Percentiles rank a stretch among this genome's conserved stretches.
phyloP scores from a whole-genome alignment of 345 rosid genomes.

The Citrus hindsii region DNA sequence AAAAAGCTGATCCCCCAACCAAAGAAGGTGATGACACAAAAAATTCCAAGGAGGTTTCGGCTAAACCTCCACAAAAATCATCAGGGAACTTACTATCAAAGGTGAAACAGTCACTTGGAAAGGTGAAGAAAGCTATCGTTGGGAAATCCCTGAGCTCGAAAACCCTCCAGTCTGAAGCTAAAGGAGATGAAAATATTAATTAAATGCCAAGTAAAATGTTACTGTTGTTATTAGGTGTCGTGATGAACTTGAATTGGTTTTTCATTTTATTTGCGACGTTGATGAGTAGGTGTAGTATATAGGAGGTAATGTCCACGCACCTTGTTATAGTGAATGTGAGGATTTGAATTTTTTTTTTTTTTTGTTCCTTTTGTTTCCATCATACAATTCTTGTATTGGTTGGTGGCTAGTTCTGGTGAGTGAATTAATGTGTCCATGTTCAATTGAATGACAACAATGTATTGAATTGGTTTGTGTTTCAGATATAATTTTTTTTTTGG shows the following conservation, averaged over 20 bases:
- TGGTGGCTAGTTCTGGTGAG: slow-evolving; percentile 19
- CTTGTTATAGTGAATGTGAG: slow-evolving; percentile 6
- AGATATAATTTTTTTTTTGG: neutral
- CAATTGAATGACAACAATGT: slow-evolving; percentile 13
- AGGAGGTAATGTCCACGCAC: slow-evolving; percentile 13
- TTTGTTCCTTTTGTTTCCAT: neutral
- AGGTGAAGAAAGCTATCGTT: slow-evolving; percentile 73
- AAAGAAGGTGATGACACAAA: slow-evolving; percentile 26
- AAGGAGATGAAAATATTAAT: slow-evolving; percentile 48
- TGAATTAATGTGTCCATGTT: slow-evolving; percentile 6
- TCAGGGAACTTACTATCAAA: slow-evolving; percentile 65
- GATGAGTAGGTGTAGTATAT: slow-evolving; percentile 14
- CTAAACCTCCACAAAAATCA: slow-evolving; percentile 45
- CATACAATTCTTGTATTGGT: slow-evolving; percentile 14
- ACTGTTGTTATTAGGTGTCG: neutral
- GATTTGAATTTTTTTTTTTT: slow-evolving; percentile 2
- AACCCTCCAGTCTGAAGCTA: slow-evolving; percentile 38
- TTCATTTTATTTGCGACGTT: slow-evolving; percentile 1
- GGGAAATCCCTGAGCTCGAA: slow-evolving; percentile 80
- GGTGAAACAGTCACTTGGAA: slow-evolving; percentile 74
- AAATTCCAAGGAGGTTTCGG: slow-evolving; percentile 36
- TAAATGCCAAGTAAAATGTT: slow-evolving; percentile 18
- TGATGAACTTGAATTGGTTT: neutral
- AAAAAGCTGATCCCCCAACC: slow-evolving; percentile 9
- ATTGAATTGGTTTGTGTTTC: slow-evolving; percentile 16